phyloP scores from a whole-genome alignment of 2,329 filamentous ascomycete species.

The Xylariaceae sp. region DNA sequence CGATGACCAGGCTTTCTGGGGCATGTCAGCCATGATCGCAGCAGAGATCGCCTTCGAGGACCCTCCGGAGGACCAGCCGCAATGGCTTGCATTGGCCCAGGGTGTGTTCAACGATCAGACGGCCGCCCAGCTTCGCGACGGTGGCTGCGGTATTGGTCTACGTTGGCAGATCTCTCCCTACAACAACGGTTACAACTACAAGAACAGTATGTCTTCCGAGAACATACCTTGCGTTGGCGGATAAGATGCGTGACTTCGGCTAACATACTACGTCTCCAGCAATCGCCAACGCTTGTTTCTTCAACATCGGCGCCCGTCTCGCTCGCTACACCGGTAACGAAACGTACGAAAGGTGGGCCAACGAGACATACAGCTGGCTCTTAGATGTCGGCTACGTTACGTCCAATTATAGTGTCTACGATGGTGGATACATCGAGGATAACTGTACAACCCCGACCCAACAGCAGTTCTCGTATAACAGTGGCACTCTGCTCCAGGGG shows the following conservation, averaged over 20 bases:
- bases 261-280: conserved; percentile 21
- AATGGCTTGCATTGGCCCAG: conserved; percentile 62
- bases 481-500: conserved; percentile 44
- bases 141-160: conserved; percentile 57
- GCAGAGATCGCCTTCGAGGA: conserved; percentile 58
- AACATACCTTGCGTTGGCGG: not conserved
- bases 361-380: conserved; percentile 54
- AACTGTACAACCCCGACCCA: conserved; percentile 43
- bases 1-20: conserved; percentile 62
- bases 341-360: conserved; percentile 60
- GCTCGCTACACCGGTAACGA: conserved; percentile 60
- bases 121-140: conserved; percentile 50
- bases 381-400: conserved; percentile 41
- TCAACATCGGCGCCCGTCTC: conserved; percentile 53
- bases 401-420: conserved; percentile 41
- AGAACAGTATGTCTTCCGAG: conserved; percentile 33
- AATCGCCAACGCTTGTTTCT: conserved; percentile 46
- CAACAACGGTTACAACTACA: conserved; percentile 49
- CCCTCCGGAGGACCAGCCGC: conserved; percentile 43
- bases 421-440: conserved; percentile 41
- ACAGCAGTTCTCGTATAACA: conserved; percentile 50
- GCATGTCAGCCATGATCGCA: conserved; percentile 57
- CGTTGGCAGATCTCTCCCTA: conserved; percentile 63
- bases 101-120: conserved; percentile 62
- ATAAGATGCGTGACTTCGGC: not conserved